A percentile compares a stretch with the other conserved stretches of the same genome.
phyloP scores from a whole-genome alignment of 345 rosid genomes.

The Boechera divaricarpa region DNA sequence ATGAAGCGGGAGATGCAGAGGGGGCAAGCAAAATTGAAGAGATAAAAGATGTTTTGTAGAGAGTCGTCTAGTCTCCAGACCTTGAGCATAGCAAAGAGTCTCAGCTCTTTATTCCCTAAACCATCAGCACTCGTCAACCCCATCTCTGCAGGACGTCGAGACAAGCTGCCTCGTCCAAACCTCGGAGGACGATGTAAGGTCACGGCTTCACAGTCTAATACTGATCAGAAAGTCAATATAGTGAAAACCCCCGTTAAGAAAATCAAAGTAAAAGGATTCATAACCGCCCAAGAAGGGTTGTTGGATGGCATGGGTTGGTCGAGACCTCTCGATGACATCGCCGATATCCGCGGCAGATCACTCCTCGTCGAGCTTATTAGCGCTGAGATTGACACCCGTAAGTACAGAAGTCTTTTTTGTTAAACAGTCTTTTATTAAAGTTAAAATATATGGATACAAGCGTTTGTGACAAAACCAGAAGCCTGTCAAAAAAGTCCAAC shows the following conservation, averaged over 20 bases:
- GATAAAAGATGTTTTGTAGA: constrained; percentile 37
- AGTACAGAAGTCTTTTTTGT: constrained; percentile 7
- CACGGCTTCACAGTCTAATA: constrained; percentile 32
- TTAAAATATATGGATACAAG: not conserved
- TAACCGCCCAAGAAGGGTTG: constrained; percentile 35
- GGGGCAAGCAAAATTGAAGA: constrained; percentile 7
- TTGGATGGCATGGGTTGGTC: constrained; percentile 33
- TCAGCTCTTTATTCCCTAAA: constrained; percentile 31
- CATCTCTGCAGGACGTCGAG: constrained; percentile 24
- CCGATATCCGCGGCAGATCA: constrained; percentile 38
- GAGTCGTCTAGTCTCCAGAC: constrained; percentile 41
- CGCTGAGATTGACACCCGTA: constrained; percentile 19
- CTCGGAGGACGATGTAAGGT: constrained; percentile 36
- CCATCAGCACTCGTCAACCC: constrained; percentile 33
- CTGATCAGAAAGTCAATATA: constrained; percentile 8
- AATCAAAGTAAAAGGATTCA: constrained; percentile 2
- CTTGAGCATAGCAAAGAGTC: constrained; percentile 36
- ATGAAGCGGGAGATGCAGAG: constrained; percentile 15
- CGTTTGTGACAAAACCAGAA: not conserved
- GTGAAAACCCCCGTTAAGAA: not conserved
- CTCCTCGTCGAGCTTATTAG: constrained; percentile 42
- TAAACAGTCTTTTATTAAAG: not conserved
- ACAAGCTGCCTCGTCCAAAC: constrained; percentile 18
- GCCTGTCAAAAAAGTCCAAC: not conserved
- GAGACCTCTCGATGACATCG: constrained; percentile 32